Base-by-base conservation (phyloP, 2,329 filamentous ascomycete genomes). In the Colletotrichum tanaceti region DNA sequence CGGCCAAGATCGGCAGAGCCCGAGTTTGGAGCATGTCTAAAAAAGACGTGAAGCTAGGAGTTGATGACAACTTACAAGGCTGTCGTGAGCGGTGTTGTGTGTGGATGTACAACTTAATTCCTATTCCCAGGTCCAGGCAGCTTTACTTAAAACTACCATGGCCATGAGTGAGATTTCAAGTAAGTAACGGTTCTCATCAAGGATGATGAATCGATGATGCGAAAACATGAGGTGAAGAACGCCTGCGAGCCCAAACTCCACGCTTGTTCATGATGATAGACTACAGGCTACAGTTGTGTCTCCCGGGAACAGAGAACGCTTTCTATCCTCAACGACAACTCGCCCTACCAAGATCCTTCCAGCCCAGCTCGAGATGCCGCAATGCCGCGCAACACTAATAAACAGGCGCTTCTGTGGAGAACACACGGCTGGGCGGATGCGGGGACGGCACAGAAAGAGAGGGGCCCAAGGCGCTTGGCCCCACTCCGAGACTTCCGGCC, bases 401-500 rank as follows among this genome's bases (percentile, higher is more conserved):
- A 38, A 22, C 35, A 11, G 18, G 18, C 16, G 9, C 9, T 35
- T n/a, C 14, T 24, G 11, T 41, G 38, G 53, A 20, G 38, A 57
- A 28, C 20, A n/a, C 18, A 32, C 39, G 38, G 22, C 11, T 28
- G 16, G 9, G 20, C 55, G 28, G 28, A 7, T 38, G 13, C n/a
- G 24, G 3, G 18, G 24, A 58, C 55, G 28, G 41, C 3, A 32
- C 11, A 43, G 39, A 39, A 39, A 18, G 32, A 24, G 32, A 24
- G 55, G 50, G 50, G 35, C 35, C n/a, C 28, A n/a, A 20, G 22
- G 22, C 5, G 44, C 47, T 41, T 44, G n/a, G 47, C 46, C 22
- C 65, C 41, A 59, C 50, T 59, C 65, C 65, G 65, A 68, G 38
- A 0, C 6, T 65, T 68, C 65, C 65, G 57, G 28, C 28, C n/a